Evolutionary conservation across 805 yeast genomes (phyloP), one percentile per base, ranked within the genome.

Genomic region (Candida lessepsii): DNA sequence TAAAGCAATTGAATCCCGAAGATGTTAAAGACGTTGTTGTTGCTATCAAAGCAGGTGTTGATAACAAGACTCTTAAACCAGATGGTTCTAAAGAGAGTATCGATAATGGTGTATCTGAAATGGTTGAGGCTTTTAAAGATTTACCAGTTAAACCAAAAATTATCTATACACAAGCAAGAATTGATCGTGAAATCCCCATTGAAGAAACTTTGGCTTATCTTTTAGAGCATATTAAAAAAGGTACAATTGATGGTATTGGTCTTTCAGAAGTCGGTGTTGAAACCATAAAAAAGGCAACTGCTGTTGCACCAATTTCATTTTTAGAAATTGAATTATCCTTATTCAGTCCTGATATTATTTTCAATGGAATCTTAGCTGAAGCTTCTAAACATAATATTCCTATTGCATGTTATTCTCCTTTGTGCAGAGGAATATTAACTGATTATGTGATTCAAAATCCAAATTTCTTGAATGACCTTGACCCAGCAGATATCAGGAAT

Each of bases 321-420:
- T 85, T 83, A 31, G 96, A 89, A 64, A 70, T 84, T 29, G 97
- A 89, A 61, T 74, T 82, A 44, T 86, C 95, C 3, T 56, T 89
- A 41, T 77, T 83, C 65, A 59, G 79, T 11, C 73, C 77, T 29
- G 86, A 83, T n/a, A 74, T 82, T 27, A 53, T 78, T 33, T 43
- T 57, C 2, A 80, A 84, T 55, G 96, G 91, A 1, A 70, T 84
- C 15, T 74, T 81, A 45, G 76, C 71, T 3, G 71, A 75, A 4
- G 77, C 83, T 47, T 71, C 75, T 16, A 78, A 81, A 45, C 61
- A 71, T 25, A 68, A 70, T n/a, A 75, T 89, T 41, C 83, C 91
- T 9, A 67, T 86, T 21, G 68, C 86, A 41, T 86, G 89, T 17
- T 89, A 89, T 61, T 84, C 95, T 21, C 96, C 96, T 23, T 69